These are phyloP conservation scores for Tolypocladium nubicola DNA, from an alignment of 2,329 filamentous ascomycete genomes.

Conservation along the genomic window DNA sequence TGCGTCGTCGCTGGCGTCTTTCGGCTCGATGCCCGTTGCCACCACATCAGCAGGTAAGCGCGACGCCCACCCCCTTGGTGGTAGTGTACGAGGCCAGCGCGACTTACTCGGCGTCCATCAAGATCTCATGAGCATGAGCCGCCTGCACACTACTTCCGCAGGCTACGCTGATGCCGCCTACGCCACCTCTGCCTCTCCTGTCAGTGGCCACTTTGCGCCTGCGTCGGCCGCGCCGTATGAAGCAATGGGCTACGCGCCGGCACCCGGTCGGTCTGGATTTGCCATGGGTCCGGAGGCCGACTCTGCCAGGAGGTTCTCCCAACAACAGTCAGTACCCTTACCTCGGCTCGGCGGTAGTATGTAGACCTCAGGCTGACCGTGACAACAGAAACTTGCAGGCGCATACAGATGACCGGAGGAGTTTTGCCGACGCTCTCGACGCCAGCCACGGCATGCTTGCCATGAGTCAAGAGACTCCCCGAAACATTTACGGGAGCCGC, in stretches of 20 bases:
- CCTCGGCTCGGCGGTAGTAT: constrained; percentile 12
- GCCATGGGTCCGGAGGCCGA: constrained; percentile 47
- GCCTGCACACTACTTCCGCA: constrained; percentile 50
- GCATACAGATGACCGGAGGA: constrained; percentile 46
- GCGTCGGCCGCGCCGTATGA: constrained; percentile 61
- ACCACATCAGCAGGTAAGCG: constrained; percentile 60
- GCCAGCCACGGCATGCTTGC: constrained; percentile 91
- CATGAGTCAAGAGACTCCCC: constrained; percentile 88
- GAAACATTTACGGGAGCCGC: constrained; percentile 73
- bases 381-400: constrained; percentile 28
- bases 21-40: constrained; percentile 61
- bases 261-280: constrained; percentile 49
- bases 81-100: constrained; percentile 1
- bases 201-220: constrained; percentile 53
- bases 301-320: constrained; percentile 56
- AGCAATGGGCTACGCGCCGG: constrained; percentile 62
- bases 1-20: constrained; percentile 54
- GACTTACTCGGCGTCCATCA: constrained; percentile 59
- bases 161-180: constrained; percentile 63
- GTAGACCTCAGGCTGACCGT: background rate
- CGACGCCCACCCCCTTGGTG: constrained; percentile 21
- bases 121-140: constrained; percentile 64
- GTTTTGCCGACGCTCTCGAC: constrained; percentile 82
- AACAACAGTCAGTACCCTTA: constrained; percentile 61
- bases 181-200: constrained; percentile 55